These are phyloP conservation scores for Sclerotinia spermophila DNA, from an alignment of 2,329 filamentous ascomycete genomes.

Conservation along the genomic window DNA sequence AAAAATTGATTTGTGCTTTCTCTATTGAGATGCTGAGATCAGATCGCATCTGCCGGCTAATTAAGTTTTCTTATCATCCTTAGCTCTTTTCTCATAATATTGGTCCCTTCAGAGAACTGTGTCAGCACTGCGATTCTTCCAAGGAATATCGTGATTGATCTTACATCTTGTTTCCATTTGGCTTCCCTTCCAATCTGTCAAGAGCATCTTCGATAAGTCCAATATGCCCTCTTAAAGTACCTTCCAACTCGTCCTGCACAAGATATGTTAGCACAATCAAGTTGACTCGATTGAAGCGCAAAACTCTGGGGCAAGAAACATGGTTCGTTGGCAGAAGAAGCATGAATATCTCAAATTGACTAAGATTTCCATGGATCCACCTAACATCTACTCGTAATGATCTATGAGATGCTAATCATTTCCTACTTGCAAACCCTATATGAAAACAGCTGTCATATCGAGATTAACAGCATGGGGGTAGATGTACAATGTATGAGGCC, in stretches of 20 bases:
- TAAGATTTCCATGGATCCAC: neutral
- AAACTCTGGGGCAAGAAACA: neutral
- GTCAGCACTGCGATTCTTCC: neutral
- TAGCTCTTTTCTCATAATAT: slow-evolving; percentile 24
- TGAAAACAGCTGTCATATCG: neutral
- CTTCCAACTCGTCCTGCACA: slow-evolving; percentile 26
- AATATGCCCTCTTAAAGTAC: slow-evolving; percentile 26
- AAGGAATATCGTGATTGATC: neutral
- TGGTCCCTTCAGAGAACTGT: slow-evolving; percentile 21
- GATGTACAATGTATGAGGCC: neutral
- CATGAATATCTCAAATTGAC: neutral
- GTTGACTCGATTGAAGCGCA: neutral
- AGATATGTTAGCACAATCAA: slow-evolving; percentile 4
- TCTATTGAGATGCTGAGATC: neutral
- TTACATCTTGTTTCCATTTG: slow-evolving; percentile 27
- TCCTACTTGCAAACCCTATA: too few relatives aligned
- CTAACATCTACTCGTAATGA: neutral
- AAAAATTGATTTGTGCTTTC: neutral
- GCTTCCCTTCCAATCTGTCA: slow-evolving; percentile 25
- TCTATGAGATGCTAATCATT: neutral
- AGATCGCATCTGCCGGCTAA: slow-evolving; percentile 15
- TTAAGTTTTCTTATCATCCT: slow-evolving; percentile 22
- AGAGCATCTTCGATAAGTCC: slow-evolving; percentile 28
- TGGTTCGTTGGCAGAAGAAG: neutral
- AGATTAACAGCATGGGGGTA: neutral